phyloP scores from a whole-genome alignment of 208 protist species.

The Strigomonas culicis region DNA sequence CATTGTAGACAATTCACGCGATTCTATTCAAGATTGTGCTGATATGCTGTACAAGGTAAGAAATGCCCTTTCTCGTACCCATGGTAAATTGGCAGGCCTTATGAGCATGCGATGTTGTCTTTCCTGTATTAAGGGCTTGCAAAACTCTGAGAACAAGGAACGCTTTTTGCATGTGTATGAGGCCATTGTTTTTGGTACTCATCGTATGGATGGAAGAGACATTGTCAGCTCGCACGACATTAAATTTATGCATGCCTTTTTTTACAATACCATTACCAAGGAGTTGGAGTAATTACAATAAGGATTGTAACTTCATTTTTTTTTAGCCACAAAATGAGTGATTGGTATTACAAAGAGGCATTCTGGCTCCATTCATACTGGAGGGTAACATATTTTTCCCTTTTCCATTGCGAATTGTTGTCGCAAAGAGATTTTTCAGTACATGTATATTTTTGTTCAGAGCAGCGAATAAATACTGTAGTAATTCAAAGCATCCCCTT shows the following conservation, averaged over 20 bases:
- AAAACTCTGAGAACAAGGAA: slow-evolving; percentile 49
- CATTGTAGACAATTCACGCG: slow-evolving; percentile 60
- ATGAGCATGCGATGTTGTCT: slow-evolving; percentile 90
- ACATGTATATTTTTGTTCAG: slow-evolving; percentile 1
- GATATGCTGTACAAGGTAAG: slow-evolving; percentile 77
- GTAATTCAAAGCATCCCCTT: not conserved
- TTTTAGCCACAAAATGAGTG: not conserved
- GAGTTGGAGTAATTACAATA: slow-evolving; percentile 48
- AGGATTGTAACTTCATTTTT: slow-evolving; percentile 1
- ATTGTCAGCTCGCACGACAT: slow-evolving; percentile 77
- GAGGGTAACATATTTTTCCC: not conserved
- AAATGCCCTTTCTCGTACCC: slow-evolving; percentile 34
- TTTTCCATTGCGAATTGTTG: not conserved
- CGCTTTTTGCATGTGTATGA: slow-evolving; percentile 82
- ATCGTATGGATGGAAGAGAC: slow-evolving; percentile 53
- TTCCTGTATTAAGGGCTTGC: slow-evolving; percentile 66
- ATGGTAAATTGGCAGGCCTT: slow-evolving; percentile 53
- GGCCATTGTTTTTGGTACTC: slow-evolving; percentile 63
- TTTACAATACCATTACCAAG: slow-evolving; percentile 80
- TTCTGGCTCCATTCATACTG: not conserved
- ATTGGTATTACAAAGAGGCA: not conserved
- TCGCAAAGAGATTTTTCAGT: not conserved
- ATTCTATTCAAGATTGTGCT: slow-evolving; percentile 62
- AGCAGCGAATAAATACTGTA: not conserved
- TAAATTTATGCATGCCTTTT: slow-evolving; percentile 86